Evolutionary conservation across 202 grass and related monocot species (phyloP).

Genomic region (Elaeis oleifera): DNA sequence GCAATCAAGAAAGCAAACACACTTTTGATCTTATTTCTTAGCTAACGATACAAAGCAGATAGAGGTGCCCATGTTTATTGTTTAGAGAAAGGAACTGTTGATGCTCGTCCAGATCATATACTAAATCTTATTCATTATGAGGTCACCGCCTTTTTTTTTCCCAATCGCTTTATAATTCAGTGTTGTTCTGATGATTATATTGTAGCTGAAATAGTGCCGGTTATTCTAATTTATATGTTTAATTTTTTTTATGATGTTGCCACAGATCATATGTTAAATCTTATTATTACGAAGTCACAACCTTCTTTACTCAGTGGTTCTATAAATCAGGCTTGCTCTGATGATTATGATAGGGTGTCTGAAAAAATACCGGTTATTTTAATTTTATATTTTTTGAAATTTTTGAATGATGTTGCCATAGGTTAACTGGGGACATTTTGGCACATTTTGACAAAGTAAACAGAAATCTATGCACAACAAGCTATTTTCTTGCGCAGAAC

Average conservation of each 20-base stretch:
- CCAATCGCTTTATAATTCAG: background rate
- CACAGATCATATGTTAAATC: too few relatives aligned
- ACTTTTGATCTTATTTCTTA: too few relatives aligned
- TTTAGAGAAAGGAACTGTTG: slow-evolving; percentile 69
- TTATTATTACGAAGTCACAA: too few relatives aligned
- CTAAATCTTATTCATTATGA: slow-evolving; percentile 98
- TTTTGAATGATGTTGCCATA: background rate
- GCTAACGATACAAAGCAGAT: slow-evolving; percentile 60
- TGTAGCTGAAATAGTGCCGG: background rate
- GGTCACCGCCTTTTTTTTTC: slow-evolving; percentile 15
- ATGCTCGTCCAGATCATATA: slow-evolving; percentile 67
- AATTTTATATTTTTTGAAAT: too few relatives aligned
- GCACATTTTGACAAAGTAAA: background rate
- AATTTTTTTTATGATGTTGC: too few relatives aligned
- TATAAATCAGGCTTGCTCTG: too few relatives aligned
- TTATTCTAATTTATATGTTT: background rate
- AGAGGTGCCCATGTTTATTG: slow-evolving; percentile 86
- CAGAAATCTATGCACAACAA: too few relatives aligned
- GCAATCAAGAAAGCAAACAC: too few relatives aligned
- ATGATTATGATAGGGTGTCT: too few relatives aligned
- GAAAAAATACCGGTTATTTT: too few relatives aligned
- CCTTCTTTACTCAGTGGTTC: too few relatives aligned
- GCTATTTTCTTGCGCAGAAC: too few relatives aligned
- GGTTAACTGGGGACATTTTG: background rate
- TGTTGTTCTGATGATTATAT: background rate